These are phyloP conservation scores for Cucumis hystrix DNA, from an alignment of 306 rosid genomes.

Conservation along the genomic window DNA sequence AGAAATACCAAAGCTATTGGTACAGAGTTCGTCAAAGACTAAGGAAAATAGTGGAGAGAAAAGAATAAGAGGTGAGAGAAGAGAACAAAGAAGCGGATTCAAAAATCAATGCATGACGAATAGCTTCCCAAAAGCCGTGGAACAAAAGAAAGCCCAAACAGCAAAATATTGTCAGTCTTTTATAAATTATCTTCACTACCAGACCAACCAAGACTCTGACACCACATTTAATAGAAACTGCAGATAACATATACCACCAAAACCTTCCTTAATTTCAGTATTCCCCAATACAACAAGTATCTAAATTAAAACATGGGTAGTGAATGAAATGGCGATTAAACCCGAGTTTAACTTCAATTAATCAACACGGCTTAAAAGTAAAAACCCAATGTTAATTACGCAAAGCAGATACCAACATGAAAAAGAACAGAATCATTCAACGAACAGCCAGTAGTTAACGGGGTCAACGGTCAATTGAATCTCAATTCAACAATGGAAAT, in stretches of 20 bases:
- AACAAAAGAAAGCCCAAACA: neutral
- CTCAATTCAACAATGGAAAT: neutral
- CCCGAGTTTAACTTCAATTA: neutral
- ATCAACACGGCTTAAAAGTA: neutral
- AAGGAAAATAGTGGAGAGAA: neutral
- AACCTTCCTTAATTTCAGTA: neutral
- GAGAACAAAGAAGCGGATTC: neutral
- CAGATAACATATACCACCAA: neutral
- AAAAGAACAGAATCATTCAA: neutral
- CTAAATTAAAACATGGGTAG: neutral
- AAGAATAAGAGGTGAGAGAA: neutral
- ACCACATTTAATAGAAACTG: neutral
- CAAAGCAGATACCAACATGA: neutral
- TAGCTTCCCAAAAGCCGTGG: neutral
- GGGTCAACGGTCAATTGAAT: constrained; percentile 2
- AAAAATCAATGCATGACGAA: neutral
- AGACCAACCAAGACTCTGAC: neutral
- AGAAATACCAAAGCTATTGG: neutral
- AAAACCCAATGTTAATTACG: neutral
- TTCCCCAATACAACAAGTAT: neutral
- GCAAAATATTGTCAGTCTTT: neutral
- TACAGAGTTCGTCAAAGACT: neutral
- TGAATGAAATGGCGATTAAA: neutral
- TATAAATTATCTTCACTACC: neutral
- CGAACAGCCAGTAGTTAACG: neutral